Base-by-base conservation (phyloP, 148 eudicot species). In the Vaccinium vitisidaea region DNA sequence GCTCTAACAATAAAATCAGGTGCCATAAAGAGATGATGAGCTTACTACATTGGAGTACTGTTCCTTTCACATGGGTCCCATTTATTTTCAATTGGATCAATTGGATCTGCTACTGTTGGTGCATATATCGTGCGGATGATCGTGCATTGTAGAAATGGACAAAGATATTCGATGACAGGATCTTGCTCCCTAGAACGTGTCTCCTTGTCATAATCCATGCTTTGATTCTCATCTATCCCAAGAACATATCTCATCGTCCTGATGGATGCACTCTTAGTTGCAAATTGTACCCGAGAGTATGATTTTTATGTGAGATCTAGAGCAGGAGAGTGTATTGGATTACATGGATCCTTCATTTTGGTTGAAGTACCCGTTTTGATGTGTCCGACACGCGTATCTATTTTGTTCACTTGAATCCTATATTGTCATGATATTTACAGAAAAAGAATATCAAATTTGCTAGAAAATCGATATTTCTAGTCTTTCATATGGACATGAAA, bases 11-110 rank as follows among this genome's bases (percentile, higher is more conserved):
- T 1, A n/a, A 15, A 5, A 75, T n/a, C 25, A 9, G 52, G 8
- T 18, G 25, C 78, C 78, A 75, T 75, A 46, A 75, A 75, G 78
- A 43, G 46, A 43, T 36, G 25, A 46, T 46, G 78, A 74, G 77
- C n/a, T 18, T 6, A 36, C 46, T 79, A 19, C 58, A 6, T 36
- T 25, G 6, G 21, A 43, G 46, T 5, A 10, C 71, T 80, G 50
- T 58, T 80, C 50, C n/a, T 56, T 27, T 48, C 25, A 80, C 9
- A 4, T 56, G 49, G 52, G 69, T 2, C 30, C 71, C 70, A 36
- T 36, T 80, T 56, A 18, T 36, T 27, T 16, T 5, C 27, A 58
- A 80, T 56, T 27, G 46, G 14, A n/a, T 58, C 27, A 58, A 18
- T 39, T 80, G n/a, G 54, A 75, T 48, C 78, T 46, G 54, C 9